A percentile compares a stretch with the other conserved stretches of the same genome.
Evolutionary conservation across 2,329 filamentous ascomycete species (phyloP).

Genomic region (Pezizomycotina sp.): DNA sequence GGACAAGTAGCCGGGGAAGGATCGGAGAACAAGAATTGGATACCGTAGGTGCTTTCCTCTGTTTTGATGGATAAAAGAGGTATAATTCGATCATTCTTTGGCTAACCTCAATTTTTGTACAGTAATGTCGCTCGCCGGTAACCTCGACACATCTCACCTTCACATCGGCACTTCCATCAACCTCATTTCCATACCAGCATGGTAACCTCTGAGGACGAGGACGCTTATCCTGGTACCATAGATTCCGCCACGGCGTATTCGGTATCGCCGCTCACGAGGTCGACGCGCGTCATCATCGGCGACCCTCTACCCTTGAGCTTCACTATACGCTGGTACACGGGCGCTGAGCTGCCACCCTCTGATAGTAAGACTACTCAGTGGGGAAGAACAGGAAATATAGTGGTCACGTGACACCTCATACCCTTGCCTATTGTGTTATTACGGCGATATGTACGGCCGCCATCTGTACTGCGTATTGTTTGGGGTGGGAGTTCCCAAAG

Average conservation of each 20-base stretch:
- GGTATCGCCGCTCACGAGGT: conserved; percentile 52
- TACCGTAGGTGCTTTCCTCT: conserved; percentile 16
- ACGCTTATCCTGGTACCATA: conserved; percentile 46
- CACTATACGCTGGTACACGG: conserved; percentile 74
- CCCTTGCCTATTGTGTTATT: conserved; percentile 19
- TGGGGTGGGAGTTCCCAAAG: conserved; percentile 19
- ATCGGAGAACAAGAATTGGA: conserved; percentile 32
- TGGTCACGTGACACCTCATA: conserved; percentile 17
- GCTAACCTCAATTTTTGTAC: conserved; percentile 40
- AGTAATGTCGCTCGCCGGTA: conserved; percentile 77
- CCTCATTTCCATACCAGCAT: conserved; percentile 54
- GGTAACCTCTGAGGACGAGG: conserved; percentile 23
- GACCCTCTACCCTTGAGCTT: conserved; percentile 66
- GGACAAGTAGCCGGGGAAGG: conserved; percentile 33
- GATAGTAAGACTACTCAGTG: conserved; percentile 16
- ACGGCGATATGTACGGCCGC: conserved; percentile 17
- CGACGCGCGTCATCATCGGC: conserved; percentile 53
- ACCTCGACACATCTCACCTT: conserved; percentile 71
- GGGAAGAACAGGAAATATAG: conserved; percentile 18
- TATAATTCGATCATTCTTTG: too few species aligned
- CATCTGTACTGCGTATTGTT: conserved; percentile 18
- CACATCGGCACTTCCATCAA: conserved; percentile 85
- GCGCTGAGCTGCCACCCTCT: conserved; percentile 43
- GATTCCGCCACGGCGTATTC: conserved; percentile 80
- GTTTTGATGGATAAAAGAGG: neutral